Evolutionary conservation across 352 stramenopile genomes (phyloP).

Genomic region (Bremia lactucae): DNA sequence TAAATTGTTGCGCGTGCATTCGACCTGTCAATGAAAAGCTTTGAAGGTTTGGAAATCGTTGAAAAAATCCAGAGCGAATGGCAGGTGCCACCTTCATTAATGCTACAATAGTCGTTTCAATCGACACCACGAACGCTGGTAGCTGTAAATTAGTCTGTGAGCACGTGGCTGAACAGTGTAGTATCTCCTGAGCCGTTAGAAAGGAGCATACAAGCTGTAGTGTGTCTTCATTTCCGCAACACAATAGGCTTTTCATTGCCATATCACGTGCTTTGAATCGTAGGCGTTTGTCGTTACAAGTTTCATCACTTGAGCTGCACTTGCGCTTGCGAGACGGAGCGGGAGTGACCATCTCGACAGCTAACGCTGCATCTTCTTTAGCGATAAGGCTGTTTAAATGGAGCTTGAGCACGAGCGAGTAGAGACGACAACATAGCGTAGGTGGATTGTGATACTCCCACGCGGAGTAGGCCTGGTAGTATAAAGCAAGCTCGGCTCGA

Average conservation of each 20-base stretch:
- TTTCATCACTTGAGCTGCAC: conserved; percentile 5
- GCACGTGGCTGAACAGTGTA: conserved; percentile 29
- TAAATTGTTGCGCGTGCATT: conserved; percentile 27
- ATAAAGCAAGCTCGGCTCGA: conserved; percentile 43
- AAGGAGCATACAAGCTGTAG: conserved; percentile 37
- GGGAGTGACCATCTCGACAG: conserved; percentile 7
- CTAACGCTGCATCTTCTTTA: conserved; percentile 28
- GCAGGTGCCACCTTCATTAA: conserved; percentile 14
- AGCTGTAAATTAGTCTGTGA: conserved; percentile 19
- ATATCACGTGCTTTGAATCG: neutral
- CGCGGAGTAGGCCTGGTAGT: conserved; percentile 35
- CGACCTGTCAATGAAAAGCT: conserved; percentile 24
- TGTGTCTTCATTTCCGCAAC: conserved; percentile 37
- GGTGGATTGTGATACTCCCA: conserved; percentile 47
- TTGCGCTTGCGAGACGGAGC: conserved; percentile 14
- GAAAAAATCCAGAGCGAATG: conserved; percentile 20
- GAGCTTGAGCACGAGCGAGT: conserved; percentile 51
- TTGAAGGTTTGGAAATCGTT: conserved; percentile 30
- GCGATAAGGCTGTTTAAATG: conserved; percentile 40
- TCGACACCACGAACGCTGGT: conserved; percentile 24
- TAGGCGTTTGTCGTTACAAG: conserved; percentile 9
- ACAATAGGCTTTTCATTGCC: conserved; percentile 17
- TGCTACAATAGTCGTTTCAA: conserved; percentile 19
- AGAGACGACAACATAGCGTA: conserved; percentile 41
- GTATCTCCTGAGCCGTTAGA: conserved; percentile 19